phyloP scores from a whole-genome alignment of 306 rosid genomes.

The Benincasa hispida region DNA sequence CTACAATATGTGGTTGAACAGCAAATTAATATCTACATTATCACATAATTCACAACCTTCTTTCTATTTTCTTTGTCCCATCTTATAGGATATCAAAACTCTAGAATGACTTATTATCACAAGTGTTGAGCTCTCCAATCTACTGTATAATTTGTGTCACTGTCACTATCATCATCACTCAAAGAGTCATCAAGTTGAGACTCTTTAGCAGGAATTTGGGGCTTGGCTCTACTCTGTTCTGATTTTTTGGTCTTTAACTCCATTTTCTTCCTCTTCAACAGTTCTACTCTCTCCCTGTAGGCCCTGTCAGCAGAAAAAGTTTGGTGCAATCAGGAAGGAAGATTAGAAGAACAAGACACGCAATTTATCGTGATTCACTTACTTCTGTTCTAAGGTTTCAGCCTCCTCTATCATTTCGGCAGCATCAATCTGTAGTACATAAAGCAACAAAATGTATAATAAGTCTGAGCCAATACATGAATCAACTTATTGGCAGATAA shows the following conservation, averaged over 20 bases:
- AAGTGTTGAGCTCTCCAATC: slow-evolving; percentile 96
- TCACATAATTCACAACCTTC: background rate
- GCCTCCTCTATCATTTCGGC: slow-evolving; percentile 86
- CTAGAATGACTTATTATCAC: slow-evolving; percentile 19
- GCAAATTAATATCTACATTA: background rate
- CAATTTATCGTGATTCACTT: slow-evolving; percentile 6
- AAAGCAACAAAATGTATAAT: slow-evolving; percentile 1
- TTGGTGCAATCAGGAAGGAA: slow-evolving; percentile 3
- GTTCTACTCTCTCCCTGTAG: slow-evolving; percentile 51
- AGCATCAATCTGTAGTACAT: slow-evolving; percentile 61
- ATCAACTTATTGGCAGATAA: background rate
- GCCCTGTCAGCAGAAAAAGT: slow-evolving; percentile 25
- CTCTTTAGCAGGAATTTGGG: slow-evolving; percentile 23
- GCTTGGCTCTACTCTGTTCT: slow-evolving; percentile 30
- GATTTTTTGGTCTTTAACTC: slow-evolving; percentile 47
- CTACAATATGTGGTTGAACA: background rate
- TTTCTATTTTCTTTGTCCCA: background rate
- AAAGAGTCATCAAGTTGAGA: slow-evolving; percentile 37
- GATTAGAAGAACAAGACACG: background rate
- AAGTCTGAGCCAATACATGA: background rate
- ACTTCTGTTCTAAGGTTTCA: slow-evolving; percentile 78
- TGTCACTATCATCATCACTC: slow-evolving; percentile 63
- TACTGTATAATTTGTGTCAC: slow-evolving; percentile 40
- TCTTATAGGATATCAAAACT: background rate
- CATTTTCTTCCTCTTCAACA: slow-evolving; percentile 58